phyloP scores from a whole-genome alignment of 805 yeast species.

The Debaryomyces tyrocola region DNA sequence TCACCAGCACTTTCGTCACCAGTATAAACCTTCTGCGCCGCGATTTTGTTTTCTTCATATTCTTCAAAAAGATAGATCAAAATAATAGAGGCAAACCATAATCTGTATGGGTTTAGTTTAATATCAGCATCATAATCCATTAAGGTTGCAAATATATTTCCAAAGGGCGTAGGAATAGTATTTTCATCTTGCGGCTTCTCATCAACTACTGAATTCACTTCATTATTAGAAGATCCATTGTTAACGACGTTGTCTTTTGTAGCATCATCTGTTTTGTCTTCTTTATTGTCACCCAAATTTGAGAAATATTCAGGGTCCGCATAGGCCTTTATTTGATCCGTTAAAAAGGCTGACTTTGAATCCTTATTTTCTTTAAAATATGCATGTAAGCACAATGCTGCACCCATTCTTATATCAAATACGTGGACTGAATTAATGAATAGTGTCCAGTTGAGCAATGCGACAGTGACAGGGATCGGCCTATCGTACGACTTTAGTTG shows the following conservation, averaged over 20 bases:
- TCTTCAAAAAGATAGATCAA: conserved; percentile 63
- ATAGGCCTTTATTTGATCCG: conserved; percentile 58
- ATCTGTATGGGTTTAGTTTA: conserved; percentile 78
- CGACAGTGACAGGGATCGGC: conserved; percentile 66
- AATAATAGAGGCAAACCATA: conserved; percentile 79
- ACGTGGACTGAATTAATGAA: conserved; percentile 77
- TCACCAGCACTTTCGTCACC: conserved; percentile 67
- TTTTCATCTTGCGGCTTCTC: background rate
- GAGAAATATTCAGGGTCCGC: conserved; percentile 23
- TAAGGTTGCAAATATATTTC: conserved; percentile 68
- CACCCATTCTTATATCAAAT: conserved; percentile 78
- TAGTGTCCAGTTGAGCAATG: conserved; percentile 81
- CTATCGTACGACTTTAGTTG: conserved; percentile 33
- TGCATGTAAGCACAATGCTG: conserved; percentile 64
- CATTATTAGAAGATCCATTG: background rate
- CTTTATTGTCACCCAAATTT: conserved; percentile 9
- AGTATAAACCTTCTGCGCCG: conserved; percentile 47
- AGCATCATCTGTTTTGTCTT: conserved; percentile 6
- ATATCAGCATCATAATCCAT: conserved; percentile 67
- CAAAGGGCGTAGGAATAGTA: conserved; percentile 32
- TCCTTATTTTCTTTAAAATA: conserved; percentile 64
- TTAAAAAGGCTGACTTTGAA: conserved; percentile 61
- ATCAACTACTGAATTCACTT: conserved; percentile 1
- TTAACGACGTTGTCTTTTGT: conserved; percentile 5
- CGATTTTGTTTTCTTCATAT: conserved; percentile 46